phyloP scores from a whole-genome alignment of 2,329 filamentous ascomycete species.

The Alternaria sp. region DNA sequence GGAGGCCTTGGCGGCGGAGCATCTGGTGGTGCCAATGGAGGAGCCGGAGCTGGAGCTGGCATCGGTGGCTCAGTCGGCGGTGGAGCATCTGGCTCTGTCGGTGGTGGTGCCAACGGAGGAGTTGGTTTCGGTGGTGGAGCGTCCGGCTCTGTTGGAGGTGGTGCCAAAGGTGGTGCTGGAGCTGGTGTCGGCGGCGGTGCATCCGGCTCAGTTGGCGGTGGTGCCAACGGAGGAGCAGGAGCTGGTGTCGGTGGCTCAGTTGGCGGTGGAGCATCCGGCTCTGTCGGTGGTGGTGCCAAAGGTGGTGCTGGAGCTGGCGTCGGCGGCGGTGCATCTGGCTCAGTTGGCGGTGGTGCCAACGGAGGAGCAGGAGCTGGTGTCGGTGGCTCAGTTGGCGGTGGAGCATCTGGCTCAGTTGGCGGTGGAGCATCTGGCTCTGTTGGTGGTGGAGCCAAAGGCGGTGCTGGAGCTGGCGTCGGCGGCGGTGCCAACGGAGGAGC shows the following conservation, averaged over 20 bases:
- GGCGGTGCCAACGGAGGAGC: too few species aligned
- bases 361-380: not conserved
- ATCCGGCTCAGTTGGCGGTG: not conserved
- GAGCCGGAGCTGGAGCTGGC: not conserved
- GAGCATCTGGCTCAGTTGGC: not conserved
- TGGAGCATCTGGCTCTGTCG: not conserved
- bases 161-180: not conserved
- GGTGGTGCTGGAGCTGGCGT: slow-evolving; percentile 1
- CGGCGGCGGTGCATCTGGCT: not conserved
- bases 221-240: not conserved
- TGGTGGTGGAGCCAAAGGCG: not conserved
- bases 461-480: not conserved
- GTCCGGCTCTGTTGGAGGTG: not conserved
- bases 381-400: not conserved
- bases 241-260: not conserved
- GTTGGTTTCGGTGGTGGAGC: not conserved
- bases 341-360: not conserved
- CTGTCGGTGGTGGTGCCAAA: not conserved
- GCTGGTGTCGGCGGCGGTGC: not conserved
- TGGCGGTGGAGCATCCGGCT: not conserved
- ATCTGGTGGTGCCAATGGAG: not conserved
- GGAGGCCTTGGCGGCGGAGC: not conserved
- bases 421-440: not conserved
- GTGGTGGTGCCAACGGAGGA: not conserved
- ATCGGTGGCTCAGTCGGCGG: not conserved